Evolutionary conservation across 768 basidiomycete species (phyloP).

Genomic region (Amanita phalloides): DNA sequence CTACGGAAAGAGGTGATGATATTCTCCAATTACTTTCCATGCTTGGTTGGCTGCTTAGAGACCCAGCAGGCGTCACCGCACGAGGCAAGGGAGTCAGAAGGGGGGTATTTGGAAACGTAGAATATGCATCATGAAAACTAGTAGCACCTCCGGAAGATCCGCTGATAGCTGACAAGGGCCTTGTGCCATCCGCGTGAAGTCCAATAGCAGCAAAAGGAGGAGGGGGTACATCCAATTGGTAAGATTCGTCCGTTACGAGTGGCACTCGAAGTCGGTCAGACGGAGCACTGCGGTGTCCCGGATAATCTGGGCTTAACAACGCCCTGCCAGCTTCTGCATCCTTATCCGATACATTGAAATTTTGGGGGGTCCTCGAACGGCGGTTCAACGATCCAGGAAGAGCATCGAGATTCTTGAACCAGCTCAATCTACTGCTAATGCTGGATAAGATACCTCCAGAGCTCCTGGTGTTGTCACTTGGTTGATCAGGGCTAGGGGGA

Average conservation of each 20-base stretch:
- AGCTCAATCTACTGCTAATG: constrained; percentile 41
- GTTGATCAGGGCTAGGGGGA: constrained; percentile 7
- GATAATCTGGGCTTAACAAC: constrained; percentile 16
- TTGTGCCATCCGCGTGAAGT: constrained; percentile 25
- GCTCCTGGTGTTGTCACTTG: constrained; percentile 10
- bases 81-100: constrained; percentile 30
- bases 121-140: constrained; percentile 52
- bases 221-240: not conserved
- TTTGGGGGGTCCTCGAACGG: constrained; percentile 12
- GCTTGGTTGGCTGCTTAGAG: constrained; percentile 1
- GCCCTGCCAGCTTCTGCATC: constrained; percentile 38
- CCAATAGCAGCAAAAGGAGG: constrained; percentile 15
- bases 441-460: constrained; percentile 27
- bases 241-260: not conserved
- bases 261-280: not conserved
- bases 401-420: constrained; percentile 37
- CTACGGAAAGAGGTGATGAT: constrained; percentile 2
- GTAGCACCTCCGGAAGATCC: constrained; percentile 38
- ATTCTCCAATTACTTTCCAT: constrained; percentile 15
- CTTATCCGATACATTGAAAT: constrained; percentile 20
- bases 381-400: constrained; percentile 11
- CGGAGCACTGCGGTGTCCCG: not conserved
- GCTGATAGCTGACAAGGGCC: constrained; percentile 52
- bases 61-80: constrained; percentile 32
- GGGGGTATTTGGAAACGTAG: constrained; percentile 35